Evolutionary conservation across 1,284 basidiomycete genomes (phyloP).

Genomic region (Heterobasidion occidentale): DNA sequence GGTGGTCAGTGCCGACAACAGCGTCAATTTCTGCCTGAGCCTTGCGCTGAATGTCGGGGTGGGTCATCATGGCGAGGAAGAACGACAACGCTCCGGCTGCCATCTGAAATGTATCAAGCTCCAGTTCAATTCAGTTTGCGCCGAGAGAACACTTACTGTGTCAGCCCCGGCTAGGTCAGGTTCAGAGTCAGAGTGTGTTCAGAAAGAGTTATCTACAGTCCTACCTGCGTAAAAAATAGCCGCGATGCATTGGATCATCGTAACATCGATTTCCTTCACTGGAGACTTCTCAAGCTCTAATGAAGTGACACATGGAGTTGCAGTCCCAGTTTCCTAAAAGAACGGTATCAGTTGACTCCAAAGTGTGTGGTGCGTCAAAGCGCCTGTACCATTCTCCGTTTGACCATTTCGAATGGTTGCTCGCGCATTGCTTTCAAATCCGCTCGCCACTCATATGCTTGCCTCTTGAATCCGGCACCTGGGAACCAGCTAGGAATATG

Average conservation of each 20-base stretch:
- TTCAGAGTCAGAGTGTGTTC: background rate
- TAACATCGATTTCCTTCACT: too few species aligned
- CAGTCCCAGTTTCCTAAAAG: slow-evolving; percentile 30
- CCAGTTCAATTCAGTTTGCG: slow-evolving; percentile 5
- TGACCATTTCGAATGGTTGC: background rate
- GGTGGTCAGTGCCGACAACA: background rate
- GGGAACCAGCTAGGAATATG: slow-evolving; percentile 19
- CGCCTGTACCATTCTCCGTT: background rate
- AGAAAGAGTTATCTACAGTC: background rate
- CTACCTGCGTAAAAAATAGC: background rate
- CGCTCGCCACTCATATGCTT: background rate
- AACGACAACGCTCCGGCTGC: background rate
- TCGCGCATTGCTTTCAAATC: background rate
- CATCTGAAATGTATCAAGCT: slow-evolving; percentile 9
- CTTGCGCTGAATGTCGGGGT: slow-evolving; percentile 1
- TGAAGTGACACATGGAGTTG: slow-evolving; percentile 28
- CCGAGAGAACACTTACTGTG: background rate
- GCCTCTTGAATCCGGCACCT: slow-evolving; percentile 22
- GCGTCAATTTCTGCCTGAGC: slow-evolving; percentile 1
- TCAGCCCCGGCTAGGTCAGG: slow-evolving; percentile 1
- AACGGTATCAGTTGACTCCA: background rate
- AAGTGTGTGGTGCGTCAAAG: too few species aligned
- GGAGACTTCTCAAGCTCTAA: background rate
- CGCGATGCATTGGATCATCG: background rate
- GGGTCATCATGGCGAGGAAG: slow-evolving; percentile 1